phyloP scores from a whole-genome alignment of 2,329 filamentous ascomycete species.

The Fusarium aywerte region DNA sequence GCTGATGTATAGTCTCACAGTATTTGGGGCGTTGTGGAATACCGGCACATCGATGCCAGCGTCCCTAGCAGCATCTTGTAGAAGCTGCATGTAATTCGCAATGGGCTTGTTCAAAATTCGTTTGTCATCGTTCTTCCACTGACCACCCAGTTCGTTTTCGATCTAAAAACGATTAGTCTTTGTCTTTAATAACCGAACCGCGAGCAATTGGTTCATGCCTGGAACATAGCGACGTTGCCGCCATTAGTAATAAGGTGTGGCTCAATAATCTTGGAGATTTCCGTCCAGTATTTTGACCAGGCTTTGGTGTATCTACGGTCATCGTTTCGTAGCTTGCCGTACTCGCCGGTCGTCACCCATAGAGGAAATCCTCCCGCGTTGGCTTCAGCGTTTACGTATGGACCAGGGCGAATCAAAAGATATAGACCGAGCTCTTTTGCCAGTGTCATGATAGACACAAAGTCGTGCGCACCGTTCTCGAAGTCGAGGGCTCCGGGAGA shows the following conservation, averaged over 20 bases:
- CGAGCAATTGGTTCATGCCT: slow-evolving; percentile 5
- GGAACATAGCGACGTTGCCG: slow-evolving; percentile 65
- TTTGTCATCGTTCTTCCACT: slow-evolving; percentile 55
- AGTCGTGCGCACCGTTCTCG: slow-evolving; percentile 55
- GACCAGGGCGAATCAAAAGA: slow-evolving; percentile 63
- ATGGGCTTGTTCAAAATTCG: slow-evolving; percentile 61
- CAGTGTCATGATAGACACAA: slow-evolving; percentile 59
- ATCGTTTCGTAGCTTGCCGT: slow-evolving; percentile 63
- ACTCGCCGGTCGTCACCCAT: slow-evolving; percentile 70
- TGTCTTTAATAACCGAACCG: fast-evolving
- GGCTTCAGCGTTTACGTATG: slow-evolving; percentile 72
- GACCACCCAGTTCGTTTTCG: slow-evolving; percentile 64
- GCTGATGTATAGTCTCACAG: slow-evolving; percentile 50
- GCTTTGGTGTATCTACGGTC: slow-evolving; percentile 63
- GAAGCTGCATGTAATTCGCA: slow-evolving; percentile 66
- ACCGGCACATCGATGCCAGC: slow-evolving; percentile 69
- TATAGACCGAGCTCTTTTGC: slow-evolving; percentile 60
- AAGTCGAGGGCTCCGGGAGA: slow-evolving; percentile 48
- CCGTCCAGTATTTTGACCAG: slow-evolving; percentile 64
- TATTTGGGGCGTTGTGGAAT: slow-evolving; percentile 69
- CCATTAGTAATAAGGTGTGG: slow-evolving; percentile 67
- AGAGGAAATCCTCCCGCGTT: slow-evolving; percentile 71
- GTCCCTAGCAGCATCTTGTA: slow-evolving; percentile 63
- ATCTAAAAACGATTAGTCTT: slow-evolving; percentile 47
- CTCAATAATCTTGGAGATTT: slow-evolving; percentile 61